Evolutionary conservation across 164 flowering plant species (phyloP), one percentile per base, ranked within the genome.

Genomic region (Houttuynia cordata): DNA sequence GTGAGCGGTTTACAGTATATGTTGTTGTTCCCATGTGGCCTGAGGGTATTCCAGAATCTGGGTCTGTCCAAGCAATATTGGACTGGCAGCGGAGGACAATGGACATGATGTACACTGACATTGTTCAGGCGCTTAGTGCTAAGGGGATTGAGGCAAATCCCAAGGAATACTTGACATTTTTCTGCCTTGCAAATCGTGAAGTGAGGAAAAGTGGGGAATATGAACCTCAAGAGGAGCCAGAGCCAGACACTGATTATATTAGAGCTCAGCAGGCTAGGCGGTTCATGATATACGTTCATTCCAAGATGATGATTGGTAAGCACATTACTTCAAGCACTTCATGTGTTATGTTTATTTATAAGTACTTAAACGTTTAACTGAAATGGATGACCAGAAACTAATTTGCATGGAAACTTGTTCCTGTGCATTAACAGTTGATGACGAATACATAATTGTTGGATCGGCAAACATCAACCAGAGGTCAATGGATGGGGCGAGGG

Each of bases 381-480:
- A 42, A 42, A 14, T 42, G 4, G 49, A 8, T 14, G 8, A 3
- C 49, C 49, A 42, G 9, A 2, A 42, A 42, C 9, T 14, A 42
- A 1, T 42, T 42, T 42, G 14, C 49, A 10, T 10, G 10, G 10
- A 40, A 40, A 6, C 17, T 14, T 42, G 49, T 4, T 42, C 10
- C 10, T 42, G 17, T 14, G 17, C 49, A 42, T 14, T 42, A 12
- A 75, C 82, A 89, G 94, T 86, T 64, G 96, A 89, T 59, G 96
- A 89, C 62, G 96, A 88, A 55, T 88, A 86, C 74, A 84, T 88
- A 54, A 84, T 88, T 65, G 62, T 84, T 8, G 96, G 96, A 65
- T 88, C 96, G 0, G 96, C 96, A 20, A 88, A 88, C 74, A 81
- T 88, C 62, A 88, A 88, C 64, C 91, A 88, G 58, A 74, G 96